Percentiles rank a stretch among this genome's conserved stretches.
phyloP scores from a whole-genome alignment of 2,329 filamentous ascomycete genomes.

The Parafenestella ontariensis region DNA sequence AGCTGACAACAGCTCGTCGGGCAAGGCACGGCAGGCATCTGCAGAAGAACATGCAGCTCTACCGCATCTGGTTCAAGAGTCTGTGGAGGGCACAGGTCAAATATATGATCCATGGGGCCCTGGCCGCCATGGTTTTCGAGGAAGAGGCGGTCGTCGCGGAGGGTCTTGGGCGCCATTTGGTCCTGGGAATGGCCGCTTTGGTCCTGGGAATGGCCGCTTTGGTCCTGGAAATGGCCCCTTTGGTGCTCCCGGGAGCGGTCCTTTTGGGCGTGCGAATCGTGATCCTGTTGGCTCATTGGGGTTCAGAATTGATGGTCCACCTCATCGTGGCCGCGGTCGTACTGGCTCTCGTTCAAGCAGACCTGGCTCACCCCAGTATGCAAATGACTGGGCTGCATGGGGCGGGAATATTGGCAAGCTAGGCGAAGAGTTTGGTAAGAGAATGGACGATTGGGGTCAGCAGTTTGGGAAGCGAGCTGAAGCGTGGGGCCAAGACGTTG shows the following conservation, averaged over 20 bases:
- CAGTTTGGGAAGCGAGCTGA: constrained; percentile 37
- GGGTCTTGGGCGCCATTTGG: constrained; percentile 26
- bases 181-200: constrained; percentile 12
- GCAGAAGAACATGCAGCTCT: constrained; percentile 25
- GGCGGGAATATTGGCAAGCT: constrained; percentile 31
- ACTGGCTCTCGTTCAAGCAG: background rate
- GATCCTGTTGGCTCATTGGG: constrained; percentile 11
- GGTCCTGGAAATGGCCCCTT: constrained; percentile 14
- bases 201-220: constrained; percentile 15
- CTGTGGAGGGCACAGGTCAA: background rate
- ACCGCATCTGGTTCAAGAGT: constrained; percentile 33
- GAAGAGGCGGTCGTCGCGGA: constrained; percentile 4
- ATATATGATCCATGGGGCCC: background rate
- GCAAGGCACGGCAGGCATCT: background rate
- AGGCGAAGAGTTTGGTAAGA: constrained; percentile 45
- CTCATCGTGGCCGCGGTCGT: background rate
- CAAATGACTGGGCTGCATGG: constrained; percentile 20
- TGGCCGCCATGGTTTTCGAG: background rate
- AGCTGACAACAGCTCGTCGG: background rate
- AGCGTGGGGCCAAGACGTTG: constrained; percentile 27
- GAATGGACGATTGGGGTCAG: constrained; percentile 38
- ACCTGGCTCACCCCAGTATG: constrained; percentile 9
- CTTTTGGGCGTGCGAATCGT: constrained; percentile 14
- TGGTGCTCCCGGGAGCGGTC: constrained; percentile 6
- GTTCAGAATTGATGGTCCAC: constrained; percentile 4